phyloP scores from a whole-genome alignment of 495 filamentous ascomycete species.

The Tuber calosporum region DNA sequence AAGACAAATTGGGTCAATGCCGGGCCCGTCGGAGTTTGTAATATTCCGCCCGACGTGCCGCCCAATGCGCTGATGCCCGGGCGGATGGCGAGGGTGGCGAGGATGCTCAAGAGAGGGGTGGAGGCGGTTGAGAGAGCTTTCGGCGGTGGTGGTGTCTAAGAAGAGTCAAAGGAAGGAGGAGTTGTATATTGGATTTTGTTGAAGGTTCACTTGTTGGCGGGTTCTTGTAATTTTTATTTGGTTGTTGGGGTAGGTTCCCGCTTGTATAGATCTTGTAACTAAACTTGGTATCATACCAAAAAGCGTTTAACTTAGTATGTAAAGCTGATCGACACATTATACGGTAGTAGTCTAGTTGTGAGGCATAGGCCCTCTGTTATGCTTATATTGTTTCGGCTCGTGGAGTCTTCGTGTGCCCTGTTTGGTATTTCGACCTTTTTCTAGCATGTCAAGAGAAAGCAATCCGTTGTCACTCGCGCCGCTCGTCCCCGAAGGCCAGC shows the following conservation, averaged over 20 bases:
- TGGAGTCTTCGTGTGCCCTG: neutral
- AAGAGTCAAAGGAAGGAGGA: neutral
- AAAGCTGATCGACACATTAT: neutral
- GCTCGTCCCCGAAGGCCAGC: neutral
- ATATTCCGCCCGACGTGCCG: constrained; percentile 23
- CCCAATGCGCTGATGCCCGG: constrained; percentile 23
- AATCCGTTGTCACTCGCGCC: neutral
- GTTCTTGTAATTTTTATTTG: neutral
- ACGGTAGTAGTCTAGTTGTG: neutral
- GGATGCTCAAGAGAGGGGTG: neutral
- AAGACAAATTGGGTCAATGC: constrained; percentile 19
- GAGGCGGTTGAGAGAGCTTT: neutral
- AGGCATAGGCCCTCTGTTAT: neutral
- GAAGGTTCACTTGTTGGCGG: neutral
- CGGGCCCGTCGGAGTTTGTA: constrained; percentile 19
- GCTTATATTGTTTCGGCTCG: neutral
- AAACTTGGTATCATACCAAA: neutral
- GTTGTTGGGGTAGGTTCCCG: neutral
- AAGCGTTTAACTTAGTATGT: neutral
- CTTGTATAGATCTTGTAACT: neutral
- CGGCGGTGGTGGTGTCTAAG: neutral
- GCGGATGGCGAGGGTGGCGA: constrained; percentile 14
- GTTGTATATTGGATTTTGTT: neutral
- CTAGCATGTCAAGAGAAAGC: neutral
- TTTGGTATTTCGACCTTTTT: neutral